Evolutionary conservation across 176 grass and related monocot genomes (phyloP), one percentile per base, ranked within the genome.

Genomic region (Thinopyrum elongatum): DNA sequence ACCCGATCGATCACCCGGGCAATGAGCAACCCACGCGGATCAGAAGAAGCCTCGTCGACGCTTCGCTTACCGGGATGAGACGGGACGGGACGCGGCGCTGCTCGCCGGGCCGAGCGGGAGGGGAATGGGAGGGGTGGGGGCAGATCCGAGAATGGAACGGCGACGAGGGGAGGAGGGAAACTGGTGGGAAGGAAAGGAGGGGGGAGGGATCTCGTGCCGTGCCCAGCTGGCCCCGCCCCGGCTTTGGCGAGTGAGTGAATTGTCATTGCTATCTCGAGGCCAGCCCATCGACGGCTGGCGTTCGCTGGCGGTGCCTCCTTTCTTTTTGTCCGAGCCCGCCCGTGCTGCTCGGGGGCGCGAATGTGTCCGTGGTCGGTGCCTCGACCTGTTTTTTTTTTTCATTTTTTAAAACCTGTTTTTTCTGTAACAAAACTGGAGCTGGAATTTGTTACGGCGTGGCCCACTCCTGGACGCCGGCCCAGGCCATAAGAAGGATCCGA

Each of bases 261-360:
- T 81, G 74, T 17, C 69, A 9, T 59, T 84, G 41, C 58, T 74
- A 21, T 29, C 22, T 17, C 7, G n/a, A 28, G 63, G n/a, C 78
- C 78, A 85, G 83, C 83, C 78, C 44, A 82, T 90, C 28, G 62
- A 82, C 63, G 83, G 78, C 88, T 82, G 83, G 79, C 83, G 79
- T 75, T 51, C 62, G 78, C 38, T 83, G 74, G 74, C 33, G 53
- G 46, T 58, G 6, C 19, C 67, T 73, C 34, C n/a, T 39, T 34
- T 62, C 23, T 19, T 55, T 80, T 70, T 27, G 78, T 51, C 59
- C 7, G 12, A 27, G 25, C 21, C 65, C 31, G 74, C 74, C 73
- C 46, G 46, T 76, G 69, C 69, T 46, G 55, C 77, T 36, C 47
- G 47, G 42, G 65, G 36, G 19, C 10, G 21, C 15, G 16, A 42